These are phyloP conservation scores for Saccharomycopsis sp. DNA, from an alignment of 805 yeast genomes.

Conservation along the genomic window DNA sequence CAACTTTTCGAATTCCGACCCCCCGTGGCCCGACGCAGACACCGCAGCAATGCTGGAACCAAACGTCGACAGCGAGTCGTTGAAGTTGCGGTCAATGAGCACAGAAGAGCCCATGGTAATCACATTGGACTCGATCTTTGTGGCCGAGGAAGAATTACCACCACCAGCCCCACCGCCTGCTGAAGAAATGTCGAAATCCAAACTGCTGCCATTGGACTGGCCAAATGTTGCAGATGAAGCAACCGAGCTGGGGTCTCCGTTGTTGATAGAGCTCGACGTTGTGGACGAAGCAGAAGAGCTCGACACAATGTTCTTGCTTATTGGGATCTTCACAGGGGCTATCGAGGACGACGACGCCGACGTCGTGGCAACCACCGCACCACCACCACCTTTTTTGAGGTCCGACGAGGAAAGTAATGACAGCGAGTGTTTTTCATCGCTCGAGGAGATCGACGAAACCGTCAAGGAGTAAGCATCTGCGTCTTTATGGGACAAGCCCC, in stretches of 20 bases:
- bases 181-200: too few species aligned
- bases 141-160: neutral
- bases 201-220: neutral
- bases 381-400: neutral
- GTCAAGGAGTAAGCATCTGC: slow-evolving; percentile 15
- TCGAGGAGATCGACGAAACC: slow-evolving; percentile 7
- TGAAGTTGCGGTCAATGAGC: neutral
- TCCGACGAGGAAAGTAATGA: slow-evolving; percentile 1
- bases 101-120: slow-evolving; percentile 7
- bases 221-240: neutral
- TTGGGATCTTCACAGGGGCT: neutral
- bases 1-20: neutral
- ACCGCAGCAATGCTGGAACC: neutral
- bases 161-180: neutral
- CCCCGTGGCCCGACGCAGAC: neutral
- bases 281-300: neutral
- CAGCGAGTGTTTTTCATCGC: slow-evolving; percentile 1
- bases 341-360: slow-evolving; percentile 6
- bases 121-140: neutral
- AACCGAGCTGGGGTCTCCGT: too few species aligned
- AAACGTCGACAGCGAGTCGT: neutral
- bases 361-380: slow-evolving; percentile 1
- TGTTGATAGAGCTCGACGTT: neutral
- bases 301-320: neutral
- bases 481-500: slow-evolving; percentile 5